Conservation (phyloP, 2,329 filamentous ascomycete species). For the Celoporthe dispersa region DNA sequence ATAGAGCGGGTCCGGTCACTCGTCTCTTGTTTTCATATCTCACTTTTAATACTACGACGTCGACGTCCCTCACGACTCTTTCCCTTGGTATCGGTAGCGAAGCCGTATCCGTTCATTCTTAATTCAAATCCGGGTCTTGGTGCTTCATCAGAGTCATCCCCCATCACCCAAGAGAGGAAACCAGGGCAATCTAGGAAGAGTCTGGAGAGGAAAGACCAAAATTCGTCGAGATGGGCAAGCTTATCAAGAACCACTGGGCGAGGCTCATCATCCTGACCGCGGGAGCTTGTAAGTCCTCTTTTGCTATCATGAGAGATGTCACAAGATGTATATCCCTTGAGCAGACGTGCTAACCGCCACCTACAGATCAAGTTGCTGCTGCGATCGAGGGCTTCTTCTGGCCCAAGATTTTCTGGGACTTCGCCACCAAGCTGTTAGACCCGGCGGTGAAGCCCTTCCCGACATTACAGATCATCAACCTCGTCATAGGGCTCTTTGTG, state of each 20-base stretch:
- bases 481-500: conserved; percentile 77
- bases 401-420: conserved; percentile 99
- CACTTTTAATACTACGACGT: conserved; percentile 31
- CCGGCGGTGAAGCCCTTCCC: conserved; percentile 85
- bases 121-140: conserved; percentile 24
- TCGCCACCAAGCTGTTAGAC: conserved; percentile 88
- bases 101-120: conserved; percentile 23
- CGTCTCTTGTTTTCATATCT: conserved; percentile 40
- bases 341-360: conserved; percentile 9
- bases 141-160: conserved; percentile 13
- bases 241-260: conserved; percentile 99
- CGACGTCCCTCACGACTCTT: conserved; percentile 24
- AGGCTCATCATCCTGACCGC: conserved; percentile 90
- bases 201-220: conserved; percentile 25
- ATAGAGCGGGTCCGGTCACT: conserved; percentile 59
- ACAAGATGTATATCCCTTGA: neutral
- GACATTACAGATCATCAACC: conserved; percentile 85
- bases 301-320: neutral
- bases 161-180: conserved; percentile 12
- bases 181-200: conserved; percentile 27
- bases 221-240: conserved; percentile 76
- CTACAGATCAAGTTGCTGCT: conserved; percentile 80
- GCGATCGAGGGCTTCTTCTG: conserved; percentile 91
- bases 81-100: conserved; percentile 28
- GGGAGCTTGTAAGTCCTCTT: conserved; percentile 65